A percentile compares a stretch with the other conserved stretches of the same genome.
phyloP scores from a whole-genome alignment of 129 eudicot species.

The Chrysanthemum makinoi region DNA sequence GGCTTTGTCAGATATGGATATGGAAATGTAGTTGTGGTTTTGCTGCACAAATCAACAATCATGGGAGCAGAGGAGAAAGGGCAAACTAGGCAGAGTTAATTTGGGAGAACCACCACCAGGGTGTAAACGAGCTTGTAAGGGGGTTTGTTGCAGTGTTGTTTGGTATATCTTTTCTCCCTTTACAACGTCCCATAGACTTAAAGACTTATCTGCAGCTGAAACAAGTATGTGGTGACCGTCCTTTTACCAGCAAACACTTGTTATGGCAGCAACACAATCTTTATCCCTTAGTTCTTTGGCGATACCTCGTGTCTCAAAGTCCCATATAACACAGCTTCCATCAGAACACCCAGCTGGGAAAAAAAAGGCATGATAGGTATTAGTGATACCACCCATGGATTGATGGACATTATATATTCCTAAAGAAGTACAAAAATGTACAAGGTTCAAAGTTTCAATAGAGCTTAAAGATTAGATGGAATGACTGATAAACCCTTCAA shows the following conservation, averaged over 20 bases:
- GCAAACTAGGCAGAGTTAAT: constrained; percentile 74
- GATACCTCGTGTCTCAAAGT: constrained; percentile 85
- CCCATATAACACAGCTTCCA: constrained; percentile 95
- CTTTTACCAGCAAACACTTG: constrained; percentile 93
- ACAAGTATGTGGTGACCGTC: constrained; percentile 74
- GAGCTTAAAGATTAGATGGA: background rate
- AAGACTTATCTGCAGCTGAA: constrained; percentile 82
- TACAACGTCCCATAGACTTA: constrained; percentile 83
- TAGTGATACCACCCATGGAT: background rate
- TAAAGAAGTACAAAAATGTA: background rate
- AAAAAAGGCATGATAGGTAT: constrained; percentile 1
- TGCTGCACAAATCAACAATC: constrained; percentile 61
- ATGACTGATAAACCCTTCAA: background rate
- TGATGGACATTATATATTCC: background rate
- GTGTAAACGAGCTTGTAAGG: constrained; percentile 84
- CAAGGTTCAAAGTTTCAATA: background rate
- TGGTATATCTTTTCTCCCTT: constrained; percentile 67
- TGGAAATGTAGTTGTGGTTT: constrained; percentile 56
- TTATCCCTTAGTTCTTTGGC: constrained; percentile 75
- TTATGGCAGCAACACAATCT: constrained; percentile 71
- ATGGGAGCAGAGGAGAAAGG: constrained; percentile 91
- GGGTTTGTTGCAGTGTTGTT: constrained; percentile 63
- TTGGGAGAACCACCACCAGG: constrained; percentile 55
- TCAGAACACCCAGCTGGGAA: constrained; percentile 86
- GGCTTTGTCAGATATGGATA: constrained; percentile 44